Evolutionary conservation across 164 flowering plant genomes (phyloP).

Genomic region (Amborella trichopoda): DNA sequence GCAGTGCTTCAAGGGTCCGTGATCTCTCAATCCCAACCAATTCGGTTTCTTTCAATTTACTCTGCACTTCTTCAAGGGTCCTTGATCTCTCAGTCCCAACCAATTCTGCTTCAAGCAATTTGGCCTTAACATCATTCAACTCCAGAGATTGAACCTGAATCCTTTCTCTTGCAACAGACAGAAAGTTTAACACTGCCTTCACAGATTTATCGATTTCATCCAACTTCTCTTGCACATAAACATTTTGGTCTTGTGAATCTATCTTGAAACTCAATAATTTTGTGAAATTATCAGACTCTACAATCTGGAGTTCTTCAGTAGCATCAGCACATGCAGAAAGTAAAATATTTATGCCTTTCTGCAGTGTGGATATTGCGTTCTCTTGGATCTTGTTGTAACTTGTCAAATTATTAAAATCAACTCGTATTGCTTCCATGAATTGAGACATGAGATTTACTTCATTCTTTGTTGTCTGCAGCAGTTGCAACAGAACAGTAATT

Average conservation of each 20-base stretch:
- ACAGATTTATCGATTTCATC: conserved; percentile 17
- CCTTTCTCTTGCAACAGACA: conserved; percentile 22
- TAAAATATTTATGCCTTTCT: conserved; percentile 28
- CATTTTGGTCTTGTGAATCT: neutral
- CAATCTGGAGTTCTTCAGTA: conserved; percentile 30
- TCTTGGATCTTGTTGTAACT: conserved; percentile 28
- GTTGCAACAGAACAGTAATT: conserved; percentile 27
- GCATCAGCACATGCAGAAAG: conserved; percentile 51
- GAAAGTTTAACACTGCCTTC: conserved; percentile 26
- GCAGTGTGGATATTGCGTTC: conserved; percentile 23
- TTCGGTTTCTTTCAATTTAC: neutral
- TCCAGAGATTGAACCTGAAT: conserved; percentile 21
- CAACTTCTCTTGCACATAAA: too few relatives aligned
- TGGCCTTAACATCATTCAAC: conserved; percentile 26
- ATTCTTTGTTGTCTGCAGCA: conserved; percentile 29
- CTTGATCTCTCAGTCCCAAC: too few relatives aligned
- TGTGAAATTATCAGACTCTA: neutral
- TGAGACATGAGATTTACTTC: conserved; percentile 17
- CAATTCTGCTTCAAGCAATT: too few relatives aligned
- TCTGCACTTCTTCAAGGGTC: too few relatives aligned
- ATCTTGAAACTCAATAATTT: neutral
- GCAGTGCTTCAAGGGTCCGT: conserved; percentile 29
- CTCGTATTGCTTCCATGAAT: conserved; percentile 27
- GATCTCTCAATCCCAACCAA: conserved; percentile 15
- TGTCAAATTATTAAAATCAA: conserved; percentile 30